A percentile compares a stretch with the other conserved stretches of the same genome.
phyloP scores from a whole-genome alignment of 768 basidiomycete genomes.

The Auricularia sp. region DNA sequence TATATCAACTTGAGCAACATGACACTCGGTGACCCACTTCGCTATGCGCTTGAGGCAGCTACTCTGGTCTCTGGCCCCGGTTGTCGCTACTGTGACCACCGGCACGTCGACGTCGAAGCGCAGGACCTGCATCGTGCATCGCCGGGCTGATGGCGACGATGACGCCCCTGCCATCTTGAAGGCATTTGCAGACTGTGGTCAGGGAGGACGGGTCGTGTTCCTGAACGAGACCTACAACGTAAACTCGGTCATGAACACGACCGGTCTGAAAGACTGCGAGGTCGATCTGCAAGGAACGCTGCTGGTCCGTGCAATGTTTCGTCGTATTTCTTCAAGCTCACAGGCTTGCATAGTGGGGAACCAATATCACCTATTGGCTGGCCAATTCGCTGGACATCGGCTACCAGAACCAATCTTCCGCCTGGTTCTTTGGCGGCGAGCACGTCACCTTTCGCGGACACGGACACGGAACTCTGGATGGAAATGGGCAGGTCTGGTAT shows the following conservation, averaged over 20 bases:
- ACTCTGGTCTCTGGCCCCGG: too few relatives aligned
- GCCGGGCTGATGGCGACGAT: conserved; percentile 14
- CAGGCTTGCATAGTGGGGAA: conserved; percentile 17
- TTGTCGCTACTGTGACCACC: background rate
- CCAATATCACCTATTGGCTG: conserved; percentile 30
- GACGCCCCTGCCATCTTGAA: conserved; percentile 16
- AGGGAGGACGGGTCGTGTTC: conserved; percentile 19
- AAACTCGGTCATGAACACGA: conserved; percentile 23
- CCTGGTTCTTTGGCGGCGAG: conserved; percentile 29
- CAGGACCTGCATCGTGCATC: conserved; percentile 8
- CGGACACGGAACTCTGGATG: conserved; percentile 29
- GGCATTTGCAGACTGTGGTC: conserved; percentile 14
- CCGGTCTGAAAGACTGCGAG: conserved; percentile 21
- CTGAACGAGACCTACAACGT: conserved; percentile 26
- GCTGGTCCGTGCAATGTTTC: conserved; percentile 18
- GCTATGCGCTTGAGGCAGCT: too few relatives aligned
- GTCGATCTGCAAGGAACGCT: conserved; percentile 28
- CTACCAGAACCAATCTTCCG: conserved; percentile 29
- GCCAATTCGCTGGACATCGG: conserved; percentile 23
- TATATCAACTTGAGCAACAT: too few relatives aligned
- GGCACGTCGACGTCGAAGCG: background rate
- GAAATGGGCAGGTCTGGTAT: conserved; percentile 34
- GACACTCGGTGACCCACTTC: too few relatives aligned
- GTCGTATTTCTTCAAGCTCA: background rate
- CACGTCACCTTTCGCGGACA: conserved; percentile 21